phyloP scores from a whole-genome alignment of 306 rosid genomes.

The Cyclanthera cordifolia region DNA sequence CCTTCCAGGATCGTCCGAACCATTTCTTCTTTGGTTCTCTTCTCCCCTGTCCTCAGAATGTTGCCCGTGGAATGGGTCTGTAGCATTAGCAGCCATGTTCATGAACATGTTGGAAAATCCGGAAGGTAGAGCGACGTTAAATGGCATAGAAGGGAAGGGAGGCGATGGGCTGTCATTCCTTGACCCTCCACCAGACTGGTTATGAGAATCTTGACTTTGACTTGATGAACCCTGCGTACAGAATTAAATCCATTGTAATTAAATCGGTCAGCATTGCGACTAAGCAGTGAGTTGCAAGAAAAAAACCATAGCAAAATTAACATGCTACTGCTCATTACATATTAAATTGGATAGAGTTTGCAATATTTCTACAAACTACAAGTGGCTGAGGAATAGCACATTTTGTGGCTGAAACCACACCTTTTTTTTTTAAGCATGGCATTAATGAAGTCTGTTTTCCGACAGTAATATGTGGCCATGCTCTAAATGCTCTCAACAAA shows the following conservation, averaged over 20 bases:
- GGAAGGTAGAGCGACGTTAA: constrained; percentile 28
- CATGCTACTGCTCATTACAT: neutral
- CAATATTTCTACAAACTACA: neutral
- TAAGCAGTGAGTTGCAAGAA: no score
- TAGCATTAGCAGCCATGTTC: constrained; percentile 40
- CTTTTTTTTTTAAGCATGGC: neutral
- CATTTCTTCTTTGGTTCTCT: constrained; percentile 20
- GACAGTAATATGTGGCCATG: neutral
- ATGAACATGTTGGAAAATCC: constrained; percentile 50
- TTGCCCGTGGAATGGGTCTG: constrained; percentile 34
- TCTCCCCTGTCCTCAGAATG: constrained; percentile 31
- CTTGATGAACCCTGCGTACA: constrained; percentile 28
- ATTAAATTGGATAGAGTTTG: neutral
- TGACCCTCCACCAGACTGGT: constrained; percentile 40
- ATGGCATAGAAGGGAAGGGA: constrained; percentile 40
- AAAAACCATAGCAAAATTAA: neutral
- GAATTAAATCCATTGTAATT: neutral
- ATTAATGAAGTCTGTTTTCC: neutral
- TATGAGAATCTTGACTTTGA: constrained; percentile 27
- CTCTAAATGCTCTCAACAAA: no score
- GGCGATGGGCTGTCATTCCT: constrained; percentile 36
- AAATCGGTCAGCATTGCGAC: neutral
- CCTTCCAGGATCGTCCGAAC: constrained; percentile 34
- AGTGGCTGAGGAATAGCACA: neutral
- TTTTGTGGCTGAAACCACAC: neutral